Evolutionary conservation across 768 basidiomycete genomes (phyloP).

Genomic region (Tylopilus balloui): DNA sequence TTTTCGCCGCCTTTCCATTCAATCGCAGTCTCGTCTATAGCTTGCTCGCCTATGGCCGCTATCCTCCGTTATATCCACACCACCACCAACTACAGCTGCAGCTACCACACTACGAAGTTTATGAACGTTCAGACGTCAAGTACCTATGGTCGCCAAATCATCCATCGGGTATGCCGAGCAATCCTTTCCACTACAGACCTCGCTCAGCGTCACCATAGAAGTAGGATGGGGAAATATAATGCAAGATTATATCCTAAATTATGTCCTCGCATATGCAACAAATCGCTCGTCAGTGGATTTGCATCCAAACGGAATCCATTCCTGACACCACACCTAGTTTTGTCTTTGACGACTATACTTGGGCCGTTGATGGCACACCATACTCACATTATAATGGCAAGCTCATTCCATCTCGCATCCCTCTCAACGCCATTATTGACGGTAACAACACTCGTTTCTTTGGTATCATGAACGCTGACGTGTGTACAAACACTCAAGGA

Average conservation of each 20-base stretch:
- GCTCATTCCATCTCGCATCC: constrained; percentile 36
- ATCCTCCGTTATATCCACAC: constrained; percentile 40
- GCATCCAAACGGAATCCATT: neutral
- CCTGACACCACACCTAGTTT: constrained; percentile 22
- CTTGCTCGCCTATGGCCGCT: constrained; percentile 14
- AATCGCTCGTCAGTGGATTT: constrained; percentile 32
- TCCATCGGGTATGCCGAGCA: constrained; percentile 15
- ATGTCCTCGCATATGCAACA: constrained; percentile 31
- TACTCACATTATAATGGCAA: constrained; percentile 34
- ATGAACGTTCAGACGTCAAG: constrained; percentile 32
- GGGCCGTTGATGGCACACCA: constrained; percentile 31
- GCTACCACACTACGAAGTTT: constrained; percentile 37
- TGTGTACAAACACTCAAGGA: constrained; percentile 22
- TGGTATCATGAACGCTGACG: neutral
- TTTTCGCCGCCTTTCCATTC: constrained; percentile 20
- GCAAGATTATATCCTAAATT: constrained; percentile 35
- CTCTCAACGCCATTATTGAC: constrained; percentile 33
- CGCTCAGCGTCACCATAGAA: constrained; percentile 16
- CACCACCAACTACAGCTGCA: constrained; percentile 35
- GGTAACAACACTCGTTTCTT: constrained; percentile 19
- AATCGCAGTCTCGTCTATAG: constrained; percentile 18
- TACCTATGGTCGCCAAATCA: constrained; percentile 48
- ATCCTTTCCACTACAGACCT: neutral
- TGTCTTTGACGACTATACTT: constrained; percentile 42
- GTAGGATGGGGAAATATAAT: constrained; percentile 37